Conservation (phyloP, 192 early-diverging fungal species). For the Umbelopsis vinacea region DNA sequence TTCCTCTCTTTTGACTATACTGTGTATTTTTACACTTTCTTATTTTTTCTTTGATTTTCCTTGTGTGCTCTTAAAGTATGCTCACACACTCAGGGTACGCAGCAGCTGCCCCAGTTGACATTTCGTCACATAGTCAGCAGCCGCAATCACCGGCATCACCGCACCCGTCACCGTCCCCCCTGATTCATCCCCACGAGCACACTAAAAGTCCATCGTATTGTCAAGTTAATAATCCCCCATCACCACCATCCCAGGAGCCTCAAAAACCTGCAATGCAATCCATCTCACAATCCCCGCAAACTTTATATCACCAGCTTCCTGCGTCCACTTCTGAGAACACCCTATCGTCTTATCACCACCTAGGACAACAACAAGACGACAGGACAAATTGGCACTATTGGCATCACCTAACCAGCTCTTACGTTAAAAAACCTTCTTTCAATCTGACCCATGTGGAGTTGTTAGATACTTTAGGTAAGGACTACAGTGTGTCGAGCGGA, state of each 20-base stretch:
- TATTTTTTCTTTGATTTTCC: background rate
- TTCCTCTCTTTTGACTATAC: background rate
- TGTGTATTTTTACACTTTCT: background rate
- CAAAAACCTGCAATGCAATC: slow-evolving; percentile 4
- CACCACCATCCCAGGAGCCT: background rate
- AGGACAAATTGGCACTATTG: slow-evolving; percentile 10
- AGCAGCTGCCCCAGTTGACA: background rate
- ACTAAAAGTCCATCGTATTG: background rate
- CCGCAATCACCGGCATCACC: slow-evolving; percentile 15
- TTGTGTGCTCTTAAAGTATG: slow-evolving; percentile 7
- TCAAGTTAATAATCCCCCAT: slow-evolving; percentile 14
- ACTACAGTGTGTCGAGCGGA: background rate
- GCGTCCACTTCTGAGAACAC: background rate
- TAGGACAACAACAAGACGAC: background rate
- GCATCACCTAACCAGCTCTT: slow-evolving; percentile 20
- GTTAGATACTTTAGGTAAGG: slow-evolving; percentile 57
- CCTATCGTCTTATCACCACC: slow-evolving; percentile 1
- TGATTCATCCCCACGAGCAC: slow-evolving; percentile 16
- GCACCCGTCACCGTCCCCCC: slow-evolving; percentile 9
- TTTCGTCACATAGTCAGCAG: slow-evolving; percentile 12
- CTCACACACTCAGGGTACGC: slow-evolving; percentile 13
- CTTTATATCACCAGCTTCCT: slow-evolving; percentile 19
- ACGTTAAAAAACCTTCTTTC: slow-evolving; percentile 46
- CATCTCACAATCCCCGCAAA: slow-evolving; percentile 24
- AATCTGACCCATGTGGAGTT: slow-evolving; percentile 55